Evolutionary conservation across 192 early-diverging fungal genomes (phyloP).

Genomic region (Lobosporangium transversale): DNA sequence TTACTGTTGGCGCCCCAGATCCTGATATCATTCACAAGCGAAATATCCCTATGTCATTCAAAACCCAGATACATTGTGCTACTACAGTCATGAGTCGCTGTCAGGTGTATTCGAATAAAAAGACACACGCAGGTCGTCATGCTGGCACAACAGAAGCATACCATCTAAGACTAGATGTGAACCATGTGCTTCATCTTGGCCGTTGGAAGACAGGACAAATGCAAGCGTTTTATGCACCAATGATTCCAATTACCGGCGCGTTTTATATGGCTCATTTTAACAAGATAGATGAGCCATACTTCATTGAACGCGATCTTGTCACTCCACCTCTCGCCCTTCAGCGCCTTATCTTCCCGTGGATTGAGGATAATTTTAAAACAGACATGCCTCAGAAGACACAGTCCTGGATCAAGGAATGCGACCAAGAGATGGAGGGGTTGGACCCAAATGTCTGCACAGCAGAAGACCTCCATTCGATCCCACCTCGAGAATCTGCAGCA

Average conservation of each 20-base stretch:
- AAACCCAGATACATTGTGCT: background rate
- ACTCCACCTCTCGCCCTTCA: slow-evolving; percentile 20
- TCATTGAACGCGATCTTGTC: slow-evolving; percentile 18
- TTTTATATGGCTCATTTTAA: slow-evolving; percentile 28
- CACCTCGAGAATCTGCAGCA: background rate
- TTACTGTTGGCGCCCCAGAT: background rate
- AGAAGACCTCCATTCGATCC: background rate
- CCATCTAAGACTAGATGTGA: background rate
- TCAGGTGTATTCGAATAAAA: slow-evolving; percentile 3
- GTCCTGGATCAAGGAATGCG: slow-evolving; percentile 15
- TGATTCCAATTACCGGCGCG: slow-evolving; percentile 1
- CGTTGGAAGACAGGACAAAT: slow-evolving; percentile 8
- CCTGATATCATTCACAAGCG: background rate
- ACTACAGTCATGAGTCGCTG: background rate
- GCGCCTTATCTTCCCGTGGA: slow-evolving; percentile 28
- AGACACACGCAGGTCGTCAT: slow-evolving; percentile 15
- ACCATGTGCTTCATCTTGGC: slow-evolving; percentile 11
- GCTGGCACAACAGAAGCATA: slow-evolving; percentile 14
- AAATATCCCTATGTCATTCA: background rate
- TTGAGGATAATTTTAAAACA: slow-evolving; percentile 11
- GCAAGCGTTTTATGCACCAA: slow-evolving; percentile 3
- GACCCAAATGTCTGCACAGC: slow-evolving; percentile 14
- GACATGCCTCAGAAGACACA: slow-evolving; percentile 2
- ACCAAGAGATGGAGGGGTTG: slow-evolving; percentile 13
- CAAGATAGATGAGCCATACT: slow-evolving; percentile 4